Evolutionary conservation across 768 basidiomycete species (phyloP), one percentile per base, ranked within the genome.

Genomic region (Suillus brevipes): DNA sequence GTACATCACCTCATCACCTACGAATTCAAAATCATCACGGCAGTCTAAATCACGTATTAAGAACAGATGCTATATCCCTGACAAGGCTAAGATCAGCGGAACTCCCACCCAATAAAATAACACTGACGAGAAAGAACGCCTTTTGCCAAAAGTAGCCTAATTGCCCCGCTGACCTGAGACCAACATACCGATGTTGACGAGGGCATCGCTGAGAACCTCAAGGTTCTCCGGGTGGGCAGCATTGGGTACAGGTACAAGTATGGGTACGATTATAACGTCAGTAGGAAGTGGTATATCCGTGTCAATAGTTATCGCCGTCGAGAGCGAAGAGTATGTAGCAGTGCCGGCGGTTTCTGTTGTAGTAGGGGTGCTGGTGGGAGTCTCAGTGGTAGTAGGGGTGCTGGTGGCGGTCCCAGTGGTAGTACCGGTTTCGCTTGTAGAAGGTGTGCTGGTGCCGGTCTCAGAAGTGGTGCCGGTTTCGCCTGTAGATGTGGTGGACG

Each of bases 21-120:
- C 50, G 16, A 61, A 61, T 40, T 47, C 60, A 61, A n/a, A 57
- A 38, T 3, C 8, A 52, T 58, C 37, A 58, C 56, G 37, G 56
- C 56, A 58, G 37, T n/a, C 16, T 38, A 23, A 16, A 23, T 58
- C 16, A 58, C 56, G 52, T 38, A 57, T 38, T 57, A 16, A 16
- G 56, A 16, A 58, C 23, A 38, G 28, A 52, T 34, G 52, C 18
- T 25, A 18, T 9, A 38, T 25, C 25, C 23, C 23, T 31, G 18
- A 20, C 31, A 7, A 25, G 25, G 31, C 31, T 20, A 20, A 55
- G 28, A 20, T 12, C 20, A 31, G 52, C 6, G 10, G 6, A 31
- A 34, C 10, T 34, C 31, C 31, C 31, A 12, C 18, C 38, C 14
- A 25, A 20, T 28, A 59, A 3, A 31, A 59, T 40, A 25, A 42